Percentiles rank a stretch among this genome's conserved stretches.
Conservation (phyloP, 225 moss, liverwort and hornwort genomes). For the Thuidium tamariscinum region DNA sequence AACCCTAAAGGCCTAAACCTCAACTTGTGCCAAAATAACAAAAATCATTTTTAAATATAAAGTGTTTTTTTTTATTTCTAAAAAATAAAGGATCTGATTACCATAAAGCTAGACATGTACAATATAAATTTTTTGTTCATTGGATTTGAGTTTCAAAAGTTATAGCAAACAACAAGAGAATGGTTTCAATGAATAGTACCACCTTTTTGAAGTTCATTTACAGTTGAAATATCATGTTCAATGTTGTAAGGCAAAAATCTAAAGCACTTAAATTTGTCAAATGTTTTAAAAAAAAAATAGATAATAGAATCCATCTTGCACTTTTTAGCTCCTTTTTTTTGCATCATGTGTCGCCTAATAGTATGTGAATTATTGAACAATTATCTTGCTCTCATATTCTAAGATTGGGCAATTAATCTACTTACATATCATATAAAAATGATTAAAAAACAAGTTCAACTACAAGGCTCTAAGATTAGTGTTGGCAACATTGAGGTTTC, state of each 20-base stretch:
- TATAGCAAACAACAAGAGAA: no score
- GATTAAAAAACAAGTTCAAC: not conserved
- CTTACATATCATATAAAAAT: not conserved
- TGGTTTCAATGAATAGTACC: no score
- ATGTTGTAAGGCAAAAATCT: not conserved
- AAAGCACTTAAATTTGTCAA: not conserved
- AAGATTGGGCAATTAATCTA: not conserved
- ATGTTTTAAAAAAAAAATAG: not conserved
- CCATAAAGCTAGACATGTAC: no score
- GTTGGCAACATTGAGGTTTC: not conserved
- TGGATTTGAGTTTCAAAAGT: no score
- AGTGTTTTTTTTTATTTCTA: no score
- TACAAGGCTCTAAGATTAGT: not conserved
- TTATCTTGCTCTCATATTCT: not conserved
- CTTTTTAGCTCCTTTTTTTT: not conserved
- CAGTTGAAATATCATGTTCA: not conserved
- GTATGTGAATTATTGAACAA: not conserved
- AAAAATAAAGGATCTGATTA: no score
- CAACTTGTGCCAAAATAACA: no score
- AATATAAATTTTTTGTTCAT: no score
- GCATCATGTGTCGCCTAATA: not conserved
- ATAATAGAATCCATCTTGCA: not conserved
- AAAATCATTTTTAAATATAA: no score
- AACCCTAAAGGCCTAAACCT: no score
- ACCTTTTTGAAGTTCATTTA: not conserved